Evolutionary conservation across 169 alveolate genomes (phyloP).

Genomic region (Cryptosporidium baileyi): DNA sequence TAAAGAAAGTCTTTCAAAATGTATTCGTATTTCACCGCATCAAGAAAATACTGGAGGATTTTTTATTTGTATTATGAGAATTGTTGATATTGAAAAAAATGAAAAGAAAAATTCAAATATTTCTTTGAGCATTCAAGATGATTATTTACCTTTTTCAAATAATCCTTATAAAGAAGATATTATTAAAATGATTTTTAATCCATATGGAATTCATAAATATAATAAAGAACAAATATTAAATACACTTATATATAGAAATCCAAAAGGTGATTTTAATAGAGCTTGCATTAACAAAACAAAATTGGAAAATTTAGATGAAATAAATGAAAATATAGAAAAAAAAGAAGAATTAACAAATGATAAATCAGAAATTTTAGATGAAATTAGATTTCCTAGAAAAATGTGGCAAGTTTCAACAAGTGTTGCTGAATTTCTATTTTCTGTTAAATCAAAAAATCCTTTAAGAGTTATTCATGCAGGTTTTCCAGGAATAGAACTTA

Average conservation of each 20-base stretch:
- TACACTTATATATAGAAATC: conserved; percentile 54
- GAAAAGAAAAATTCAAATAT: background rate
- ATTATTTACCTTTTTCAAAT: conserved; percentile 7
- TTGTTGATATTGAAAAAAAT: conserved; percentile 20
- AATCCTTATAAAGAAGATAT: conserved; percentile 17
- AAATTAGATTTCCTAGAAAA: conserved; percentile 45
- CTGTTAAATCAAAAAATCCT: conserved; percentile 29
- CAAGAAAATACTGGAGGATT: conserved; percentile 92
- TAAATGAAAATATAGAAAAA: background rate
- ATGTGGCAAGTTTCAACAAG: conserved; percentile 56
- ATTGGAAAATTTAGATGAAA: background rate
- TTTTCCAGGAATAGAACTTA: conserved; percentile 50
- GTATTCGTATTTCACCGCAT: conserved; percentile 90
- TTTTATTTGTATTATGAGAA: conserved; percentile 85
- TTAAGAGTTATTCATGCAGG: conserved; percentile 63
- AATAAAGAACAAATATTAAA: background rate
- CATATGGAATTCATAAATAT: conserved; percentile 22
- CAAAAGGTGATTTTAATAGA: conserved; percentile 65
- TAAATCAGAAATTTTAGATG: conserved; percentile 3
- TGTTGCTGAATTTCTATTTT: conserved; percentile 5
- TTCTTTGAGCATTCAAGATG: conserved; percentile 15
- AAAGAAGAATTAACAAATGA: background rate
- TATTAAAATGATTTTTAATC: conserved; percentile 8
- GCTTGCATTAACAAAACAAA: conserved; percentile 10
- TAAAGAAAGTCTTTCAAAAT: conserved; percentile 75